Base-by-base conservation (phyloP, 2,329 filamentous ascomycete species). In the Parastagonospora nodorum region DNA sequence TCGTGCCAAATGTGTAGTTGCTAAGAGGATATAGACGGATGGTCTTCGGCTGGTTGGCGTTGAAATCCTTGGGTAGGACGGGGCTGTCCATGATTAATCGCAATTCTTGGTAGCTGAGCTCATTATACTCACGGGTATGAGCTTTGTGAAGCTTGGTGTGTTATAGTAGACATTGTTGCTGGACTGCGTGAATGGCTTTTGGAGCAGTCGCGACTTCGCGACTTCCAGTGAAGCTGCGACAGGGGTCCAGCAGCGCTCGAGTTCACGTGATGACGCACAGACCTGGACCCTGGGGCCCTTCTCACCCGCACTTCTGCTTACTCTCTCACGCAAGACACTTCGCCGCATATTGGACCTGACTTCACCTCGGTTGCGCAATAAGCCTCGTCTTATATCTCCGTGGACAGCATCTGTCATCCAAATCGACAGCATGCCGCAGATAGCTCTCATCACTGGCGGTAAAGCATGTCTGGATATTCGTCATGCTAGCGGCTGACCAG, bases 1-100 rank as follows among this genome's bases (percentile, higher is more conserved):
- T 99, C 54, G 95, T 96, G 57, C 93, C 93, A 69, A 99, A 97
- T 19, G 94, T 97, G 81, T 99, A 99, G 82, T 97, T 99, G 62
- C 92, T 96, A 42, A 99, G 84, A 30, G 94, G 94, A 71, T 92
- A 97, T 24, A 99, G 84, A 45, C 90, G 89, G 69, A 99, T 92
- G 2, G 92, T 94, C 64, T 87, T 80, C 30, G 93, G 91, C 75
- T 99, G 94, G 73, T 93, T 92, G 45, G 84, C 87, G 71, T 92
- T 90, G 83, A 99, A 99, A 61, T 86, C 78, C 57, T 90, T 86
- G 24, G 92, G 92, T 45, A 90, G 83, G 56, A 87, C 86, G 19
- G 93, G 92, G 14, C 84, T 85, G 43, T 27, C 14, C n/a, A 8
- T 1, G 15, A 32, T 66, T 32, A 64, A 53, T 46, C 5, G 30